Evolutionary conservation across 441 rosid genomes (phyloP), one percentile per base, ranked within the genome.

Genomic region (Aleurites moluccanus): DNA sequence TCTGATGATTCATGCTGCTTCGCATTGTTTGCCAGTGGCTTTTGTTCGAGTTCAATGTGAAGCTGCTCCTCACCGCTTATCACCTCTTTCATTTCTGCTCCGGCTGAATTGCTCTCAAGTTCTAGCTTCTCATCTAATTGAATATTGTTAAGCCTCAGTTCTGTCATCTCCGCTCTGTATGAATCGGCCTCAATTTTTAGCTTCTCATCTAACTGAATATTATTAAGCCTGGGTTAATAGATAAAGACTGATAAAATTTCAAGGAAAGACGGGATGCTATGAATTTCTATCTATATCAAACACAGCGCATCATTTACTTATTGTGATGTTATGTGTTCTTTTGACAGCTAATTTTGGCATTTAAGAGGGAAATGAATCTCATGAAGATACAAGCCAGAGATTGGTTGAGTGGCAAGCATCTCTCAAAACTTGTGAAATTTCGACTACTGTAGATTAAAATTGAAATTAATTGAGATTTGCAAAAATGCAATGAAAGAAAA

Each of bases 171-270:
- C 75, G 57, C 47, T 60, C 35, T 52, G 8, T 30, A 69, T 0
- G 10, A 64, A 49, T 40, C 44, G 55, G 30, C 63, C 23, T 67
- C 49, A 23, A 18, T 40, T 28, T 33, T 63, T 33, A 0, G 65
- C 56, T 70, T 80, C 83, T 77, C 76, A 49, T 59, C 80, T 77
- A 77, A 75, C 92, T 90, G 89, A 73, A 83, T 25, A 57, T 38
- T 62, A 78, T 28, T 10, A 16, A 3, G 57, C 70, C 60, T 80
- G 64, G 62, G 75, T 67, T 65, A 72, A 42, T 56, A 56, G 62
- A 70, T 57, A 66, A 56, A 62, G 11, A 40, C 14, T 59, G 33
- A 52, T 11, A 70, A 38, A 38, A 38, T 38, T 38, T 0, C 9
- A 9, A 38, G 40, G 40, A 38, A 38, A 38, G 9, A 38, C 40